Conservation (phyloP, 768 basidiomycete species). For the Cystobasidium tubakii region DNA sequence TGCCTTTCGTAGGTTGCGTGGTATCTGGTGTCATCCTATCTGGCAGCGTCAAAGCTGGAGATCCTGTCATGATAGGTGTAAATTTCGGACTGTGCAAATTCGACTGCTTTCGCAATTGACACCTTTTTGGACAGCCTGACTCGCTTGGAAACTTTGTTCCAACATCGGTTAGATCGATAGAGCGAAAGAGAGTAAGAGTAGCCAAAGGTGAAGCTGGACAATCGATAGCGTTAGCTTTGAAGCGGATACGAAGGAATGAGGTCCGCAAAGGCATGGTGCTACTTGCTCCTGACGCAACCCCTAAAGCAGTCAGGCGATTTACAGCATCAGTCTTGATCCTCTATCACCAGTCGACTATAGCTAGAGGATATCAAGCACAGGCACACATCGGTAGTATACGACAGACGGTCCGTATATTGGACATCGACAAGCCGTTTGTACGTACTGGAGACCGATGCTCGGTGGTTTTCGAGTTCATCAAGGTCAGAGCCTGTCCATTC, state of each 20-base stretch:
- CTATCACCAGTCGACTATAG: conserved; percentile 53
- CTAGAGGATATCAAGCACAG: conserved; percentile 47
- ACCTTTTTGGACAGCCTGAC: conserved; percentile 58
- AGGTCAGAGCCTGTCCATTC: conserved; percentile 48
- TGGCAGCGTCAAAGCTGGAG: conserved; percentile 42
- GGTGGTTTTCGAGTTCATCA: conserved; percentile 67
- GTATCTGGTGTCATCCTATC: conserved; percentile 48
- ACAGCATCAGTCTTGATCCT: conserved; percentile 90
- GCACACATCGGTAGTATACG: conserved; percentile 45
- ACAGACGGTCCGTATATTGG: conserved; percentile 44
- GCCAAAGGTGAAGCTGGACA: conserved; percentile 86
- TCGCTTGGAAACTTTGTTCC: conserved; percentile 78
- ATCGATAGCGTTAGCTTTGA: conserved; percentile 85
- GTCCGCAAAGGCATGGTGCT: conserved; percentile 41
- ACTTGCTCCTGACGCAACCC: conserved; percentile 21
- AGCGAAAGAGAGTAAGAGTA: conserved; percentile 84
- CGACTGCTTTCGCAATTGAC: conserved; percentile 69
- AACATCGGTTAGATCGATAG: conserved; percentile 80
- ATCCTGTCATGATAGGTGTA: conserved; percentile 55
- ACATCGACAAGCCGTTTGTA: conserved; percentile 70
- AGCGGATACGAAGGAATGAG: conserved; percentile 67
- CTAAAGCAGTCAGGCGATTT: conserved; percentile 69
- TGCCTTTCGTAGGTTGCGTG: conserved; percentile 41
- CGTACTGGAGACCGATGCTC: conserved; percentile 92
- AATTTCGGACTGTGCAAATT: no score